These are phyloP conservation scores for Immersiella caudata DNA, from an alignment of 495 filamentous ascomycete species.

Conservation along the genomic window DNA sequence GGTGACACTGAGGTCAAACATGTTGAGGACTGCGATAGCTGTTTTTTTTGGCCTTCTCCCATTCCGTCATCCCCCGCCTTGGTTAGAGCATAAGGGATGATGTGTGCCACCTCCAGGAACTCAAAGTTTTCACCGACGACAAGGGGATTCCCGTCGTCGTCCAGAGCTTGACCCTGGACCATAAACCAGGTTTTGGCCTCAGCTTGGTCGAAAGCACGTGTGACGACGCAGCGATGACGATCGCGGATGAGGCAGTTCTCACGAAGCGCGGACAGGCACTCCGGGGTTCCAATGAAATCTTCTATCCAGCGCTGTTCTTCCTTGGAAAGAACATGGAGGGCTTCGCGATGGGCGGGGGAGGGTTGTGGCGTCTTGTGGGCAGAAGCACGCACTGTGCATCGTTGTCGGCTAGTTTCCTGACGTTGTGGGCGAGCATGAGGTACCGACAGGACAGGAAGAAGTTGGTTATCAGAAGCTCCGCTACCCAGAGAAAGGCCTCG, in stretches of 20 bases:
- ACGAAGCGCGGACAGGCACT: slow-evolving; percentile 19
- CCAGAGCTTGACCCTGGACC: neutral
- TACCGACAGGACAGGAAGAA: no score
- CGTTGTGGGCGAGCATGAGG: no score
- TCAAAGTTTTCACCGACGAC: neutral
- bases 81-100: slow-evolving; percentile 2
- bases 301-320: slow-evolving; percentile 17
- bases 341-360: slow-evolving; percentile 25
- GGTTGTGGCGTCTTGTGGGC: slow-evolving; percentile 29
- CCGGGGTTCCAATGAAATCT: slow-evolving; percentile 25
- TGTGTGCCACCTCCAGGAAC: slow-evolving; percentile 4
- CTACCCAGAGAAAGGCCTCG: slow-evolving; percentile 28
- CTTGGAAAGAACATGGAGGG: slow-evolving; percentile 6
- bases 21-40: neutral
- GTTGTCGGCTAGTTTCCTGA: no score
- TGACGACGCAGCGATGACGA: slow-evolving; percentile 27
- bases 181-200: neutral
- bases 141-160: slow-evolving; percentile 25
- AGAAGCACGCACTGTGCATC: slow-evolving; percentile 29
- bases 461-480: no score
- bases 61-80: neutral
- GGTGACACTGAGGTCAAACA: neutral
- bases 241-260: slow-evolving; percentile 25
- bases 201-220: slow-evolving; percentile 12
- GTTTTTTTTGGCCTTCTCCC: neutral